These are phyloP conservation scores for Termitomyces sp. DNA, from an alignment of 1,284 basidiomycete genomes.

Conservation along the genomic window DNA sequence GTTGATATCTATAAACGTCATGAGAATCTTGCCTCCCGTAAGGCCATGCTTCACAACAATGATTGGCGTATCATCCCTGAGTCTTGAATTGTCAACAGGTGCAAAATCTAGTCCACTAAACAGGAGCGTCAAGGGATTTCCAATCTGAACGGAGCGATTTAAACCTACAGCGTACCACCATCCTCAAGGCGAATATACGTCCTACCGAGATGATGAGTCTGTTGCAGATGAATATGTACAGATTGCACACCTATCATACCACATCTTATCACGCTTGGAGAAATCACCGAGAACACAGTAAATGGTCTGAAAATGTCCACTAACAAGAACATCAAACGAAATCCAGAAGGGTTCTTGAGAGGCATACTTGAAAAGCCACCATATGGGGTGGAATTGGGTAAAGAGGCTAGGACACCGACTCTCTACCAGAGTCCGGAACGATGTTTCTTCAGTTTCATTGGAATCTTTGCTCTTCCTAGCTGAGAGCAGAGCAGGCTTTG, in stretches of 20 bases:
- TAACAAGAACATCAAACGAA: constrained; percentile 20
- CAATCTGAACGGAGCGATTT: neutral
- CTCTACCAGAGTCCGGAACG: constrained; percentile 52
- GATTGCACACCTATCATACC: constrained; percentile 55
- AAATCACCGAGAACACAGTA: constrained; percentile 72
- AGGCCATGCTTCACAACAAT: constrained; percentile 84
- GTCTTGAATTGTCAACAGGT: constrained; percentile 45
- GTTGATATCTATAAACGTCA: neutral
- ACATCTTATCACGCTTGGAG: constrained; percentile 63
- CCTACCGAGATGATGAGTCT: constrained; percentile 21
- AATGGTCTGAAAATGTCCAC: constrained; percentile 71
- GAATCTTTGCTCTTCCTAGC: constrained; percentile 30
- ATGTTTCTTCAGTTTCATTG: constrained; percentile 31
- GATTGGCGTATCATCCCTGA: constrained; percentile 68
- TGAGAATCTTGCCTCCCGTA: constrained; percentile 61
- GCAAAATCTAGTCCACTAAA: constrained; percentile 71
- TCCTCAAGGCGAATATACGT: constrained; percentile 36
- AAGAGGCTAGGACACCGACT: constrained; percentile 54
- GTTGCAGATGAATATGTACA: neutral
- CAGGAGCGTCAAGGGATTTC: constrained; percentile 2
- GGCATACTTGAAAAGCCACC: constrained; percentile 68
- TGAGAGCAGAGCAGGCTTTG: constrained; percentile 33
- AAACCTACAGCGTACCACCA: constrained; percentile 42
- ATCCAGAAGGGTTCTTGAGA: neutral
- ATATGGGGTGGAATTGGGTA: constrained; percentile 49